Percentiles rank a stretch among this genome's conserved stretches.
Evolutionary conservation across 2,329 filamentous ascomycete species (phyloP).

Genomic region (Ophiosphaerella herpotricha): DNA sequence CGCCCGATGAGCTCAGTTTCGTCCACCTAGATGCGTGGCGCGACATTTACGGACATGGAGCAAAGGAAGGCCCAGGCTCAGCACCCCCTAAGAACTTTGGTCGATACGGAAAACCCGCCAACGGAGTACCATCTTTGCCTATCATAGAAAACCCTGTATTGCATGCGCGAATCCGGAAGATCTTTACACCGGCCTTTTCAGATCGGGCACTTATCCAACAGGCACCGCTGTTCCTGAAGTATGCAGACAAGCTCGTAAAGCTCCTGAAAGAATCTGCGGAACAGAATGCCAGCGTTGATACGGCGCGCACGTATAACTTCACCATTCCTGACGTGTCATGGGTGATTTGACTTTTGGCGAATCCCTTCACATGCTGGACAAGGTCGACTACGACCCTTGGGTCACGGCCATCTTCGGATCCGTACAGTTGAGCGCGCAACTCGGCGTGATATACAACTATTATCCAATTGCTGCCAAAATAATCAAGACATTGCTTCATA

Average conservation of each 20-base stretch:
- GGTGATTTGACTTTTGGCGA: conserved; percentile 39
- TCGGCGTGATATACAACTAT: background rate
- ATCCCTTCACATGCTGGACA: conserved; percentile 29
- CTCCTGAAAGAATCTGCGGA: conserved; percentile 35
- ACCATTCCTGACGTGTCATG: conserved; percentile 39
- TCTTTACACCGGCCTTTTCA: conserved; percentile 42
- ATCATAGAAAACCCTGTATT: background rate
- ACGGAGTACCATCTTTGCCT: background rate
- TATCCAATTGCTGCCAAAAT: conserved; percentile 1
- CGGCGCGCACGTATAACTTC: conserved; percentile 27
- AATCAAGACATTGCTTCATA: background rate
- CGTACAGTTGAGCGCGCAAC: background rate
- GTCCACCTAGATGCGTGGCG: conserved; percentile 15
- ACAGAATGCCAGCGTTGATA: conserved; percentile 34
- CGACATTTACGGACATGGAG: conserved; percentile 27
- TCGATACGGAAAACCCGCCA: background rate
- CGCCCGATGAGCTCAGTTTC: conserved; percentile 25
- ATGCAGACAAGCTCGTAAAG: conserved; percentile 45
- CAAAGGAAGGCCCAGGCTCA: conserved; percentile 8
- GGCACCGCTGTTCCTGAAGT: conserved; percentile 40
- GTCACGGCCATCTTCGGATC: conserved; percentile 17
- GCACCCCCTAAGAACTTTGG: conserved; percentile 7
- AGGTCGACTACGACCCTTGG: conserved; percentile 33
- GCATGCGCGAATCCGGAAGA: conserved; percentile 19
- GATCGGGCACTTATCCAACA: conserved; percentile 42